phyloP scores from a whole-genome alignment of 352 stramenopile genomes.

The Phytophthora cryptogea region DNA sequence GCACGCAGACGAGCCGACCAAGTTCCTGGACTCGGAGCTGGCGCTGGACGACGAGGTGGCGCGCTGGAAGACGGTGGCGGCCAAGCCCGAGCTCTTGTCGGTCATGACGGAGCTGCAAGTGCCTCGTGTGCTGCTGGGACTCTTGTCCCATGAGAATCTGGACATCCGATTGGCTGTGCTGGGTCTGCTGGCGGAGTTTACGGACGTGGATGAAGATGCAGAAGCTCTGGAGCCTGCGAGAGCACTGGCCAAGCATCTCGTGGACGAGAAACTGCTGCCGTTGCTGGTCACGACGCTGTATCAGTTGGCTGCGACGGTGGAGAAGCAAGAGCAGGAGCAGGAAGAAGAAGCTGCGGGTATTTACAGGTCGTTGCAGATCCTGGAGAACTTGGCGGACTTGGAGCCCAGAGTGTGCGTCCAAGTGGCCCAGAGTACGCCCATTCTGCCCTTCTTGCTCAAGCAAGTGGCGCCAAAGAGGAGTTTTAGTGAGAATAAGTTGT shows the following conservation, averaged over 20 bases:
- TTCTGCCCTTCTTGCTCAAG: conserved; percentile 66
- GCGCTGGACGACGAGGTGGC: conserved; percentile 58
- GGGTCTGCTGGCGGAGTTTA: conserved; percentile 70
- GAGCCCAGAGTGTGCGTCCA: conserved; percentile 47
- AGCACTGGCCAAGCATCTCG: conserved; percentile 53
- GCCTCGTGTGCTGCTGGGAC: conserved; percentile 68
- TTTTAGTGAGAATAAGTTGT: conserved; percentile 83
- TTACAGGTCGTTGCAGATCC: conserved; percentile 82
- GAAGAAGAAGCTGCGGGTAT: conserved; percentile 76
- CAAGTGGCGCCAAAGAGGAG: conserved; percentile 41
- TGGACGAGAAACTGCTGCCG: conserved; percentile 64
- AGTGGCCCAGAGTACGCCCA: conserved; percentile 48
- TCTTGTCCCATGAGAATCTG: conserved; percentile 85
- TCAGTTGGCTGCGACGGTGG: conserved; percentile 32
- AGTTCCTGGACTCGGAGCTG: conserved; percentile 88
- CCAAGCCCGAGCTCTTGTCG: conserved; percentile 58
- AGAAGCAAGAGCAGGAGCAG: conserved; percentile 29
- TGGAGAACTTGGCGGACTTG: conserved; percentile 79
- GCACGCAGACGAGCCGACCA: conserved; percentile 69
- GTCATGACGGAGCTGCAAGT: conserved; percentile 66
- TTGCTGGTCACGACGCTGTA: conserved; percentile 56
- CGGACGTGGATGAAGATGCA: conserved; percentile 64
- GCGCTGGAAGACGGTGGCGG: conserved; percentile 62
- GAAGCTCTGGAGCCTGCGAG: conserved; percentile 45
- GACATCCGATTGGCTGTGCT: conserved; percentile 69